phyloP scores from a whole-genome alignment of 2,329 filamentous ascomycete genomes.

The Pseudocercospora vitis region DNA sequence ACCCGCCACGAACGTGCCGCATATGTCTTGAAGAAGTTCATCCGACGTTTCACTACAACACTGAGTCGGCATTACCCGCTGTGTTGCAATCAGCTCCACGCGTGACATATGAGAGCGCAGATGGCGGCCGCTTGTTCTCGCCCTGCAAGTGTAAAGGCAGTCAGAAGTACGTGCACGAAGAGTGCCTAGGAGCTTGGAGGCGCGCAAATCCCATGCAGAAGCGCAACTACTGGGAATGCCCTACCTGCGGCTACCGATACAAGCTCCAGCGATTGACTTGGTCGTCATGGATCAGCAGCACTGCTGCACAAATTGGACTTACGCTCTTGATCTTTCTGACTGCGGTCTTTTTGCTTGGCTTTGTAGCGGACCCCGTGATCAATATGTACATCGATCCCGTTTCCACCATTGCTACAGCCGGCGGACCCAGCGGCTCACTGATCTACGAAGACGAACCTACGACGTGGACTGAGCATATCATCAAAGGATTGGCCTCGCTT shows the following conservation, averaged over 20 bases:
- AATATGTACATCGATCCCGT: conserved; percentile 80
- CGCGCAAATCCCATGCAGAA: conserved; percentile 65
- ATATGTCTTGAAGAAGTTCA: conserved; percentile 79
- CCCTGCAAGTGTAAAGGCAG: conserved; percentile 94
- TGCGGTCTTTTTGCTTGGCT: conserved; percentile 79
- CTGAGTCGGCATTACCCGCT: conserved; percentile 52
- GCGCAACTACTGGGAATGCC: conserved; percentile 82
- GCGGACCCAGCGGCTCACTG: conserved; percentile 34
- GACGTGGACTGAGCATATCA: conserved; percentile 78
- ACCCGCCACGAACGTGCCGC: conserved; percentile 74
- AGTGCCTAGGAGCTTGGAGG: conserved; percentile 81
- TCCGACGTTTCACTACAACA: conserved; percentile 55
- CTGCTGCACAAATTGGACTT: conserved; percentile 65
- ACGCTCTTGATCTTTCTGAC: conserved; percentile 70
- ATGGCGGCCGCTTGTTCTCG: conserved; percentile 75
- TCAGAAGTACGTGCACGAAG: conserved; percentile 91
- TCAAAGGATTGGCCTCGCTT: conserved; percentile 86
- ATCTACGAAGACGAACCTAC: conserved; percentile 51
- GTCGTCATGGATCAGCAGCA: conserved; percentile 61
- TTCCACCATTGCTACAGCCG: conserved; percentile 40
- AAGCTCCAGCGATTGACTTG: conserved; percentile 73
- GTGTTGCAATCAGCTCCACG: conserved; percentile 58
- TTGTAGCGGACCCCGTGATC: conserved; percentile 89
- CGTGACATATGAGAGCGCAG: conserved; percentile 69
- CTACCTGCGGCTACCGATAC: conserved; percentile 84